Base-by-base conservation (phyloP, 2,329 filamentous ascomycete species). In the Fusarium ambrosium region DNA sequence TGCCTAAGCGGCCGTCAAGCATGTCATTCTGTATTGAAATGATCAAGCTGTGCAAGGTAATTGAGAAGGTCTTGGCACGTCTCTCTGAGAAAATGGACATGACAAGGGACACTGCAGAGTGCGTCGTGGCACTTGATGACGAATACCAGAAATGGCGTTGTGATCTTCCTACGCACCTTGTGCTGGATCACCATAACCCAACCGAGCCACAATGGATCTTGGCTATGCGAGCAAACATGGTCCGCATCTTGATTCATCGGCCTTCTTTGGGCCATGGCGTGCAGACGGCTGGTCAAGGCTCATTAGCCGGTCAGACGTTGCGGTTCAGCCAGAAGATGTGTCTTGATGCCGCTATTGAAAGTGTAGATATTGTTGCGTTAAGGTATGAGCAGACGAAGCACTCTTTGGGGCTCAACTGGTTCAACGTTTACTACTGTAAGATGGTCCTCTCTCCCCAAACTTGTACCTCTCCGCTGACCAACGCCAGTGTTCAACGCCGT, bases 61-160 rank as follows among this genome's bases (percentile, higher is more conserved):
- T 53, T 27, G 45, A 53, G 29, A 53, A 53, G 45, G 45, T 53
- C 45, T 29, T 27, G 45, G 45, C 45, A 53, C 45, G 45, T 14
- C 24, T 24, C 6, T 53, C 45, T 14, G 45, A 53, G 45, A 27
- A 53, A 14, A 53, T 27, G 45, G 45, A 53, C 11, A 24, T 53
- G 20, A 53, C 45, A 53, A 24, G 10, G 24, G 45, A 27, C 45
- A 53, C 45, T 29, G 45, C 45, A 53, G 45, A 53, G 45, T 53
- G 45, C 6, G 13, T 53, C 20, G 16, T 53, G 45, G 45, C 24
- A 29, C 45, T 53, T 10, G 45, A 53, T 53, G 45, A 24, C 45
- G 45, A 53, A 53, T 53, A 53, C 45, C 45, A 53, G 45, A 53
- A 53, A 53, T 53, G 45, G 45, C 45, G 45, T 18, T 14, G 45